Evolutionary conservation across 129 eudicot species (phyloP).

Genomic region (Flaveria trinervia): DNA sequence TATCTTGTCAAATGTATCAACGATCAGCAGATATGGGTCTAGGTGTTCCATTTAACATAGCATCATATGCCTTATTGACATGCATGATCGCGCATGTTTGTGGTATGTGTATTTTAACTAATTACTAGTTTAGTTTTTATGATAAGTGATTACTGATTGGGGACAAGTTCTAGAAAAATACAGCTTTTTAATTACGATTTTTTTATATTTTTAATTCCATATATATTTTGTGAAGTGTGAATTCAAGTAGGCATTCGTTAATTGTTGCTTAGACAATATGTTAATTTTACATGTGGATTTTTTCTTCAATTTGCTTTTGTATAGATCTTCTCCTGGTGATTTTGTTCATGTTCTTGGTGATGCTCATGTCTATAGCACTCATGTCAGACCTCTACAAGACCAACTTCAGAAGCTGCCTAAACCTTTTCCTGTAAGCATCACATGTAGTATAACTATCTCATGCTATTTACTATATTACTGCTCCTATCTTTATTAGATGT

Average conservation of each 20-base stretch:
- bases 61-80: conserved; percentile 84
- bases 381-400: conserved; percentile 77
- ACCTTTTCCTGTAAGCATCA: conserved; percentile 84
- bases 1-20: conserved; percentile 98
- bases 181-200: too few species aligned
- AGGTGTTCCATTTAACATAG: conserved; percentile 94
- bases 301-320: conserved; percentile 8
- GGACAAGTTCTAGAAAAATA: neutral
- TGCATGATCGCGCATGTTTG: conserved; percentile 98
- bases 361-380: conserved; percentile 85
- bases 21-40: conserved; percentile 99
- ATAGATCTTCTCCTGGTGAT: conserved; percentile 93
- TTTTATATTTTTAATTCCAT: neutral
- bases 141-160: neutral
- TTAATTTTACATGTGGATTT: neutral
- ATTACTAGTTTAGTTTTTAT: neutral
- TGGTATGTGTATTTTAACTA: conserved; percentile 49
- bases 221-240: neutral
- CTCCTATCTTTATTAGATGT: neutral
- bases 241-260: neutral
- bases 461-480: neutral
- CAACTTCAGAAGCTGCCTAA: conserved; percentile 79
- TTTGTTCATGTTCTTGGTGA: conserved; percentile 84
- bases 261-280: neutral
- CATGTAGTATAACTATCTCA: neutral